These are phyloP conservation scores for Raphidocelis subcapitata DNA, from an alignment of 139 green algal species.

Conservation along the genomic window DNA sequence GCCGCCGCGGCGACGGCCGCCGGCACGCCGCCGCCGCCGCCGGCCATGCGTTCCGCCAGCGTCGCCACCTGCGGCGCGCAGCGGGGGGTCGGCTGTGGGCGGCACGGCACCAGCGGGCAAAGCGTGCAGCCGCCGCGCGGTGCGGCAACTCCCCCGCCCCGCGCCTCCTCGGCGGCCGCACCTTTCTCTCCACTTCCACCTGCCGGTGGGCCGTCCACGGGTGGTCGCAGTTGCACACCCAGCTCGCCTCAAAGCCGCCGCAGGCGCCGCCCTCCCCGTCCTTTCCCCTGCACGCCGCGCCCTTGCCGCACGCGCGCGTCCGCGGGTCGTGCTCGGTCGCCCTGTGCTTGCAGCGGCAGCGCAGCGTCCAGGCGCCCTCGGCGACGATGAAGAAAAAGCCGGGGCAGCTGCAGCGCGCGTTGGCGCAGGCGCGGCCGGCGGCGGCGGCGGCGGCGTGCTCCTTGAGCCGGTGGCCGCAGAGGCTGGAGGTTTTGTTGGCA, in stretches of 20 bases:
- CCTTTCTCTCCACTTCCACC: conserved; percentile 22
- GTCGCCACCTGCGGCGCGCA: too few species aligned
- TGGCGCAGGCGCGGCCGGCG: conserved; percentile 39
- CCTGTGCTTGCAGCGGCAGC: conserved; percentile 79
- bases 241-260: conserved; percentile 57
- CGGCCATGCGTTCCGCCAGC: too few species aligned
- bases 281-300: too few species aligned
- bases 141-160: too few species aligned
- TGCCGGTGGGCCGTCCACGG: conserved; percentile 64
- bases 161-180: too few species aligned
- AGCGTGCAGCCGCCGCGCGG: too few species aligned
- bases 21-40: too few species aligned
- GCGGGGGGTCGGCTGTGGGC: too few species aligned
- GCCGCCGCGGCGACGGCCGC: too few species aligned
- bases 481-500: conserved; percentile 54
- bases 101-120: too few species aligned
- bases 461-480: conserved; percentile 67
- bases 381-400: conserved; percentile 77
- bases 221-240: conserved; percentile 84
- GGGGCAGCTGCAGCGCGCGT: conserved; percentile 46
- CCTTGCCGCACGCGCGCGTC: conserved; percentile 57
- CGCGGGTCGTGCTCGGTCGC: conserved; percentile 68
- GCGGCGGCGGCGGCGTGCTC: conserved; percentile 41
- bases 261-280: conserved; percentile 53
- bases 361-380: conserved; percentile 61